These are phyloP conservation scores for Dentipellis sp. DNA, from an alignment of 768 basidiomycete genomes.

Conservation along the genomic window DNA sequence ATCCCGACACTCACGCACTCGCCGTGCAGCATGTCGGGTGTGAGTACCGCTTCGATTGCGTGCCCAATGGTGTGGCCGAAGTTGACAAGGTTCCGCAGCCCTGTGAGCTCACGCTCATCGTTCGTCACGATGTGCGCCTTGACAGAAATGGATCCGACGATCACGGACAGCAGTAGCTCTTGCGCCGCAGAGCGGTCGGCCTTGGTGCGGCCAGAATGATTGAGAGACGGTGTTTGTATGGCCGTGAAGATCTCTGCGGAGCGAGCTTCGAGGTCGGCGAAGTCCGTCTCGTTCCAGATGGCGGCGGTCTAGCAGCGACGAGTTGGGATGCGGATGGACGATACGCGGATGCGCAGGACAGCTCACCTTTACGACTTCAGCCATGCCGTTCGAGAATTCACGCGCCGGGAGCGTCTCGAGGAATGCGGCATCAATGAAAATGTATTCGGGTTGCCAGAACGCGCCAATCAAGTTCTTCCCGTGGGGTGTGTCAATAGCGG, in stretches of 20 bases:
- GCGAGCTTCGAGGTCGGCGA: conserved; percentile 78
- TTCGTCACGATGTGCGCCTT: conserved; percentile 96
- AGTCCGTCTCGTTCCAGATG: conserved; percentile 94
- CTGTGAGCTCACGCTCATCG: conserved; percentile 87
- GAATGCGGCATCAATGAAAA: conserved; percentile 96
- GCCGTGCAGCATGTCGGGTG: conserved; percentile 89
- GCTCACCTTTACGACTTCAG: conserved; percentile 90
- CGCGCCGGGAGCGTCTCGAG: conserved; percentile 85
- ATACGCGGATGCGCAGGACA: not conserved
- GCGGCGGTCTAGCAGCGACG: conserved; percentile 71
- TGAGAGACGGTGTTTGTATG: conserved; percentile 59
- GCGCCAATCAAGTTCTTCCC: conserved; percentile 98
- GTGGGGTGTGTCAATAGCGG: conserved; percentile 96
- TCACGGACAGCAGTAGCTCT: conserved; percentile 80
- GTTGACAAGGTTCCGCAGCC: conserved; percentile 96
- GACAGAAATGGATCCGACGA: conserved; percentile 87
- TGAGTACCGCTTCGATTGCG: conserved; percentile 94
- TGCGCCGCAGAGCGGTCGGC: conserved; percentile 67
- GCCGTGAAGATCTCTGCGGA: conserved; percentile 81
- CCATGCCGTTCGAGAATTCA: conserved; percentile 99
- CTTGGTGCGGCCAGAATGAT: conserved; percentile 47
- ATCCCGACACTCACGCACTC: conserved; percentile 95
- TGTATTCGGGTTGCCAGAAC: conserved; percentile 96
- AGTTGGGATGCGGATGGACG: not conserved
- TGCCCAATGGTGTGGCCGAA: conserved; percentile 99